phyloP scores from a whole-genome alignment of 2,329 filamentous ascomycete genomes.

The Neopestalotiopsis sp. region DNA sequence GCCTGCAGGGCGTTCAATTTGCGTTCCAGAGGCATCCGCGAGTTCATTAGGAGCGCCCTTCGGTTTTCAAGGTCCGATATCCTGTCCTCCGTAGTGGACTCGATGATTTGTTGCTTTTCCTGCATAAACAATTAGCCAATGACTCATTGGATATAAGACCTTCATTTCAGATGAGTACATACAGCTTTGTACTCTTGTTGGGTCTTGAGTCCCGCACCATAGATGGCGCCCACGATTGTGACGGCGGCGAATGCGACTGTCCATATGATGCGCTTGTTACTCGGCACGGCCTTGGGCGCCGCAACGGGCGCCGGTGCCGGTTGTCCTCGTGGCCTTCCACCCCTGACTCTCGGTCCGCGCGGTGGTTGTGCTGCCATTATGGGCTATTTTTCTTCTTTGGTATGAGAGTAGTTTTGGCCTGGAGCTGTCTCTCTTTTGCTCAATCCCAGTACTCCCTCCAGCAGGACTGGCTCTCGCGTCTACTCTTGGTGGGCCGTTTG shows the following conservation, averaged over 20 bases:
- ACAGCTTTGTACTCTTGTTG: conserved; percentile 53
- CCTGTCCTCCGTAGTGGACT: conserved; percentile 48
- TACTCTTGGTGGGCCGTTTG: conserved; percentile 14
- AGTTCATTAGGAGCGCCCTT: conserved; percentile 43
- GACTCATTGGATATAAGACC: not conserved
- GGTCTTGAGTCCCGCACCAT: conserved; percentile 55
- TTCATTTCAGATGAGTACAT: conserved; percentile 14
- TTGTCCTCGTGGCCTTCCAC: not conserved
- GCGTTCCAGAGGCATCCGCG: conserved; percentile 45
- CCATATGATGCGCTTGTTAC: conserved; percentile 32
- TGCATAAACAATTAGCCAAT: conserved; percentile 20
- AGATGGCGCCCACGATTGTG: conserved; percentile 52
- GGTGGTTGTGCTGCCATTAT: conserved; percentile 19
- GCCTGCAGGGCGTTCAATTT: conserved; percentile 48
- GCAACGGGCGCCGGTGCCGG: not conserved
- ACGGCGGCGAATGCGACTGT: conserved; percentile 54
- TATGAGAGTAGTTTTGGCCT: not conserved
- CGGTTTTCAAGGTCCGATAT: conserved; percentile 51
- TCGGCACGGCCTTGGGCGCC: conserved; percentile 19
- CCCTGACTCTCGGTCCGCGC: conserved; percentile 15
- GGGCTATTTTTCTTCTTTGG: not conserved
- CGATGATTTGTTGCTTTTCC: conserved; percentile 43
- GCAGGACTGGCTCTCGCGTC: conserved; percentile 26
- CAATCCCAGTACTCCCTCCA: conserved; percentile 31
- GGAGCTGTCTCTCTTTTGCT: not conserved